phyloP scores from a whole-genome alignment of 2,329 filamentous ascomycete genomes.

The Lasiodiplodia hormozganensis region DNA sequence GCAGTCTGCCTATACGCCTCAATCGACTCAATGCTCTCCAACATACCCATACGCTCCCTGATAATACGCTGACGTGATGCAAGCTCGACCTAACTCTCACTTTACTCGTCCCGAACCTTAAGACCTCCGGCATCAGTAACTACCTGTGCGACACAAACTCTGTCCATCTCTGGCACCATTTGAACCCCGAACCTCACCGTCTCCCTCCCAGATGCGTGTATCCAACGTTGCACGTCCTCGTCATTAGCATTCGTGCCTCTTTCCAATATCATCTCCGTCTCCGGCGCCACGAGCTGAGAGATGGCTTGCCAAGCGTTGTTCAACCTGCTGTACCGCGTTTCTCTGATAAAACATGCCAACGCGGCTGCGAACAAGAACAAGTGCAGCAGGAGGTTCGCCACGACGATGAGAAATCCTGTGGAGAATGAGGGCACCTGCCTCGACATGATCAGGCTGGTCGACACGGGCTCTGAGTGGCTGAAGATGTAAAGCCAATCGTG shows the following conservation, averaged over 20 bases:
- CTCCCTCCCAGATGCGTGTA: not conserved
- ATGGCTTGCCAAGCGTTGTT: not conserved
- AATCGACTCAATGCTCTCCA: not conserved
- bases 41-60: not conserved
- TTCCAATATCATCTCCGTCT: not conserved
- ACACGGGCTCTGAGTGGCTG: not conserved
- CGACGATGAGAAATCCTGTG: not conserved
- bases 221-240: not conserved
- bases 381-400: not conserved
- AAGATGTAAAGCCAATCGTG: not conserved
- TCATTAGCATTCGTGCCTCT: not conserved
- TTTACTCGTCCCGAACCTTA: not conserved
- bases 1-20: not conserved
- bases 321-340: not conserved
- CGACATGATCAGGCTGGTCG: not conserved
- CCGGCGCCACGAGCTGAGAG: not conserved
- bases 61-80: not conserved
- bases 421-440: not conserved
- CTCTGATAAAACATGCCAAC: not conserved
- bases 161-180: not conserved
- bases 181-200: not conserved
- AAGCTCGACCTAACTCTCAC: not conserved
- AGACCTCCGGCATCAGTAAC: too few species aligned
- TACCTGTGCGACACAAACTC: not conserved
- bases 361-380: not conserved